Evolutionary conservation across 768 basidiomycete species (phyloP), one percentile per base, ranked within the genome.

Genomic region (Phylloporus arenicola): DNA sequence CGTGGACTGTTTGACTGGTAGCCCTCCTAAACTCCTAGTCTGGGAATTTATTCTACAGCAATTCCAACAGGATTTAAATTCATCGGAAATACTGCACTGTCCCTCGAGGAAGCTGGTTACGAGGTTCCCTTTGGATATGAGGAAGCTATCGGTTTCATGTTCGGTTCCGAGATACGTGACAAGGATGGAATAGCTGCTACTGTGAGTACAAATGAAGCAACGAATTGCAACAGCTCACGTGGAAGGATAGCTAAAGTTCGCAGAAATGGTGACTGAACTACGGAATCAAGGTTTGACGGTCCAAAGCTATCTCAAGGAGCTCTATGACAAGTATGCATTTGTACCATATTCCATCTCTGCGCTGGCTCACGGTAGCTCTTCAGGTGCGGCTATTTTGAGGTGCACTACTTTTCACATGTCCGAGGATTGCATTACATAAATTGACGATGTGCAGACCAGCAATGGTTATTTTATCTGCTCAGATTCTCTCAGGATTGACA

Each of bases 131-230:
- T 93, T 59, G 89, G 84, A 10, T 94, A 94, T 60, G 92, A 94
- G 62, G 92, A 94, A 68, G 92, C 92, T 1, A 92, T 94, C 48
- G 92, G 92, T 3, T 94, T 80, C 62, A 92, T 92, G 89, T 83
- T 91, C 65, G 88, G 88, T 24, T 72, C 79, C 13, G 72, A 82
- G 24, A 80, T 93, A 56, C 75, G 86, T 31, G 92, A 94, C 64
- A 94, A 94, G 64, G 92, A 94, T 62, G 92, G 92, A 3, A 80
- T 94, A 45, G 79, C 86, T 44, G 89, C 90, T 6, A 82, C 84
- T 20, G 91, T 91, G 57, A 58, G 53, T n/a, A 11, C 33, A 29
- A 31, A 19, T 25, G 14, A 16, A 45, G 8, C 6, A 17, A 40
- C 14, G 29, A 37, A 19, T 30, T 27, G 37, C 17, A 17, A 17